phyloP scores from a whole-genome alignment of 805 yeast species.

The Clavispora phyllophila region DNA sequence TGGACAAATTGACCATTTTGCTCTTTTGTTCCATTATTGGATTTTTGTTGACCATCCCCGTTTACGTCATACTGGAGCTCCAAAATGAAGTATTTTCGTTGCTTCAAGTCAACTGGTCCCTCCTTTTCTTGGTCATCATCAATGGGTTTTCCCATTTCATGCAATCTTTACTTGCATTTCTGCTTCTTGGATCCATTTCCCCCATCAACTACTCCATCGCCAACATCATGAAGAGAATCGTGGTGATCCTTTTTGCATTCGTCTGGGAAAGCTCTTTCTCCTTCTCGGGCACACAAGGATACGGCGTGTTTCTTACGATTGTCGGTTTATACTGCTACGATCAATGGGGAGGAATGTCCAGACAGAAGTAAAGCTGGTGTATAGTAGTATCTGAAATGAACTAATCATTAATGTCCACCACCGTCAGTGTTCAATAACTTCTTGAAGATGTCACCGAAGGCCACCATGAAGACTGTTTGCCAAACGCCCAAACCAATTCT shows the following conservation, averaged over 20 bases:
- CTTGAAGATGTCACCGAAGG: constrained; percentile 80
- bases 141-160: constrained; percentile 68
- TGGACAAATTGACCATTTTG: constrained; percentile 68
- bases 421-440: constrained; percentile 38
- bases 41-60: constrained; percentile 58
- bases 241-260: constrained; percentile 62
- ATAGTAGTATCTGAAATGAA: not conserved
- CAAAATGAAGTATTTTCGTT: constrained; percentile 23
- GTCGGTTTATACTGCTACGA: constrained; percentile 40
- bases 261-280: constrained; percentile 48
- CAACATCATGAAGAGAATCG: constrained; percentile 68
- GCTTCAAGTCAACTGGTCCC: constrained; percentile 25
- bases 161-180: constrained; percentile 73
- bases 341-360: constrained; percentile 28
- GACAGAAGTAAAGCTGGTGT: not conserved
- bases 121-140: constrained; percentile 40
- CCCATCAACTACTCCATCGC: constrained; percentile 79
- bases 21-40: constrained; percentile 71
- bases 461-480: constrained; percentile 99
- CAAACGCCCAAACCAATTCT: constrained; percentile 94
- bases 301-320: constrained; percentile 34
- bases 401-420: constrained; percentile 25
- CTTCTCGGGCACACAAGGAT: constrained; percentile 26
- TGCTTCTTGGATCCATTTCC: constrained; percentile 63
- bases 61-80: constrained; percentile 57